Conservation (phyloP, 495 filamentous ascomycete species). For the Penicillium steckii region DNA sequence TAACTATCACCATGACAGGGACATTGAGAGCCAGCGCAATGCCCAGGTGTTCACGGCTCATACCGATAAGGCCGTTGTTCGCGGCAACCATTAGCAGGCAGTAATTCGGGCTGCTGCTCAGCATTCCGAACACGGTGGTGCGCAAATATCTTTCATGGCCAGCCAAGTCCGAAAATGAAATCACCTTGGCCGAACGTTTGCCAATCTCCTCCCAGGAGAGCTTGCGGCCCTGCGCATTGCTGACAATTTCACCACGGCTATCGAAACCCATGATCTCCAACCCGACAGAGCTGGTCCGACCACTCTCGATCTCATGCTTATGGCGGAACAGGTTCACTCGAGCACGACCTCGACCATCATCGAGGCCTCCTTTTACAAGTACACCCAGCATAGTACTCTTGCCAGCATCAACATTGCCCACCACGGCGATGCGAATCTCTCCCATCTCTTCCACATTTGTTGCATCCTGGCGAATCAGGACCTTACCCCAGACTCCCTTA, state of each 20-base stretch:
- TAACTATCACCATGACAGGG: constrained; percentile 96
- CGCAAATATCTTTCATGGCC: constrained; percentile 95
- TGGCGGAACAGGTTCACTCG: constrained; percentile 96
- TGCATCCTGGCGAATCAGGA: constrained; percentile 76
- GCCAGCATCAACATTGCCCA: constrained; percentile 96
- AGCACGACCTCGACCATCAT: constrained; percentile 92
- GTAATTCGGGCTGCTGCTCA: constrained; percentile 96
- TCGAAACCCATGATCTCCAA: constrained; percentile 99
- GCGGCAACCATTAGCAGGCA: constrained; percentile 98
- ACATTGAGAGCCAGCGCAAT: constrained; percentile 95
- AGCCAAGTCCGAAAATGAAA: constrained; percentile 92
- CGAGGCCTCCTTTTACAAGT: constrained; percentile 89
- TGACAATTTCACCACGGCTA: constrained; percentile 78
- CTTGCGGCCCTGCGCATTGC: constrained; percentile 79
- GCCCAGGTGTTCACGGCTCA: constrained; percentile 97
- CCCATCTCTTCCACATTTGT: constrained; percentile 80
- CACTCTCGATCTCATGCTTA: constrained; percentile 96
- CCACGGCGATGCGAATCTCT: constrained; percentile 95
- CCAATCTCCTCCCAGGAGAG: constrained; percentile 98
- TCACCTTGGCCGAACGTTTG: constrained; percentile 90
- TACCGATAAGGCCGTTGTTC: constrained; percentile 95
- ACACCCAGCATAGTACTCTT: constrained; percentile 98
- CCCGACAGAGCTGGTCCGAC: constrained; percentile 91
- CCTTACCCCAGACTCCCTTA: constrained; percentile 71
- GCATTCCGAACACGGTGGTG: constrained; percentile 92